These are phyloP conservation scores for Chrysoporthe austroafricana DNA, from an alignment of 2,329 filamentous ascomycete species.

Conservation along the genomic window DNA sequence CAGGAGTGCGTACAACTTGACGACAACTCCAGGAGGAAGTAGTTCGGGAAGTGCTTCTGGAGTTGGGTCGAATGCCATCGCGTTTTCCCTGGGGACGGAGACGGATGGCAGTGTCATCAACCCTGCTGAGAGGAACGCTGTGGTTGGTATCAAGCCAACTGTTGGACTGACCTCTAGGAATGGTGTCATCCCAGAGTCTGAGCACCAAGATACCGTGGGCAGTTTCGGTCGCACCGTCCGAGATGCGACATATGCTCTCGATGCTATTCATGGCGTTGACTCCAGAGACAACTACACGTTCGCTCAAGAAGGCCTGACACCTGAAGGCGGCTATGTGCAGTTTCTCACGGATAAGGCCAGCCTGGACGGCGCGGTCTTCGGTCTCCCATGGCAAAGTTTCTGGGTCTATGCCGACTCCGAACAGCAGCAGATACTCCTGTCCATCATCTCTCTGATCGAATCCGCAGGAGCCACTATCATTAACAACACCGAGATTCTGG, in stretches of 20 bases:
- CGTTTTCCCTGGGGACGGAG: constrained; percentile 71
- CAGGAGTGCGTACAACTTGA: constrained; percentile 70
- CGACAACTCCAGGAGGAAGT: constrained; percentile 69
- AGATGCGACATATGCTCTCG: constrained; percentile 69
- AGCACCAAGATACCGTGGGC: constrained; percentile 72
- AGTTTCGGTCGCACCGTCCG: constrained; percentile 68
- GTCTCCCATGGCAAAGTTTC: constrained; percentile 73
- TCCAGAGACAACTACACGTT: constrained; percentile 67
- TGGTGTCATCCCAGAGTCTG: constrained; percentile 67
- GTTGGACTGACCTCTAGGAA: constrained; percentile 67
- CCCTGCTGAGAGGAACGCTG: constrained; percentile 60
- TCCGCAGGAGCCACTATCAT: constrained; percentile 68
- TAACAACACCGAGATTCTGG: constrained; percentile 70
- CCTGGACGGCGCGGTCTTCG: constrained; percentile 67
- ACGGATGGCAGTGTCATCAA: constrained; percentile 71
- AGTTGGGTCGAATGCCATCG: constrained; percentile 61
- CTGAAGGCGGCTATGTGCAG: constrained; percentile 58
- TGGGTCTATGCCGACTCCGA: constrained; percentile 64
- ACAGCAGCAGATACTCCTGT: constrained; percentile 58
- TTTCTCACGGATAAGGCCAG: constrained; percentile 57
- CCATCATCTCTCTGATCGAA: constrained; percentile 57
- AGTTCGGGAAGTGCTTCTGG: constrained; percentile 69
- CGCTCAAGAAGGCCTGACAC: constrained; percentile 58
- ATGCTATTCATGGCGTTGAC: constrained; percentile 70
- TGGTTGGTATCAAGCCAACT: constrained; percentile 67